Evolutionary conservation across 352 stramenopile genomes (phyloP).

Genomic region (Phytophthora sp.): DNA sequence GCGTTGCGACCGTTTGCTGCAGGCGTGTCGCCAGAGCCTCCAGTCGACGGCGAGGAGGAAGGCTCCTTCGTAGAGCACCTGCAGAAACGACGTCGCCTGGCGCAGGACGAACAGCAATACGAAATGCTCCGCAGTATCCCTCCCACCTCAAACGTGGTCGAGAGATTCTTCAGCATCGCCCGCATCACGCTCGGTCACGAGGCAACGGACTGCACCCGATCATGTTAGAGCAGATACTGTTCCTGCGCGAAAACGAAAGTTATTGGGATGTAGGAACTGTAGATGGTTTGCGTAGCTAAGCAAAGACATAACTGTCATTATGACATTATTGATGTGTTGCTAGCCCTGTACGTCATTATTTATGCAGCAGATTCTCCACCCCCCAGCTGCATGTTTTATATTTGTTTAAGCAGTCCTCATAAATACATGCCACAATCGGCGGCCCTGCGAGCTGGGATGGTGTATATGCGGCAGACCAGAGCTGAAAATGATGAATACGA

Average conservation of each 20-base stretch:
- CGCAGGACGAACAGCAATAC: background rate
- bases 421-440: slow-evolving; percentile 11
- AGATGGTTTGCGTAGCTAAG: slow-evolving; percentile 1
- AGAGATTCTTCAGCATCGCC: slow-evolving; percentile 11
- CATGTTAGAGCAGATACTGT: slow-evolving; percentile 16
- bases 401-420: background rate
- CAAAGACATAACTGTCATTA: background rate
- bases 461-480: too few species aligned
- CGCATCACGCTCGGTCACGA: slow-evolving; percentile 16
- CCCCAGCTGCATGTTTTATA: slow-evolving; percentile 8
- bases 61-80: slow-evolving; percentile 21
- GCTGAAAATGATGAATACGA: too few species aligned
- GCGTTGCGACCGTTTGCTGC: background rate
- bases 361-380: slow-evolving; percentile 1
- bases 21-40: background rate
- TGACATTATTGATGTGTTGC: slow-evolving; percentile 4
- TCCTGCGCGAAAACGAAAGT: slow-evolving; percentile 10
- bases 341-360: slow-evolving; percentile 3
- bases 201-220: slow-evolving; percentile 6
- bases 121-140: slow-evolving; percentile 9
- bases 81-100: background rate
- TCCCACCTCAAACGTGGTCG: slow-evolving; percentile 17
- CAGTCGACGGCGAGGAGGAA: background rate
- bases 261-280: slow-evolving; percentile 12
- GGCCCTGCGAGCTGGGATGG: too few species aligned